Base-by-base conservation (phyloP, 2,329 filamentous ascomycete species). In the Aspergillus sojae region DNA sequence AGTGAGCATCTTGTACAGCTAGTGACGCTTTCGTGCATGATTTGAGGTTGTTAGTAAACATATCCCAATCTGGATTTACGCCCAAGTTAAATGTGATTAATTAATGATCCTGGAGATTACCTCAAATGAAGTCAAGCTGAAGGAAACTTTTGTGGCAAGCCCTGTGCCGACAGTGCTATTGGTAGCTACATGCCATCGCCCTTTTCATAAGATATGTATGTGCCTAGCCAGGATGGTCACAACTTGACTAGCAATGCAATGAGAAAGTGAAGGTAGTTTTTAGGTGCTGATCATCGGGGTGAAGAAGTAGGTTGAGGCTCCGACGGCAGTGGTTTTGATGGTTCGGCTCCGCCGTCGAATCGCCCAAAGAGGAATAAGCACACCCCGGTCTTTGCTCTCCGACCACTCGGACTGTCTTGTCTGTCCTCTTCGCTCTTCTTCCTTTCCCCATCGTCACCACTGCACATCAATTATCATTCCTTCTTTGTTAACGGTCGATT, bases 361-460 rank as follows among this genome's bases (percentile, higher is more conserved):
- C 61, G 59, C 62, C 58, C 53, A 48, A 62, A 59, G 43, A 46
- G 56, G 61, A 67, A 62, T 57, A 48, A 48, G 61, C 59, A 57
- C 55, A 62, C 57, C 60, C 62, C 62, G 50, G 57, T n/a, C 36
- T 57, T 58, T 62, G 54, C 52, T 39, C 64, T 64, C 60, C 64
- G 58, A 58, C 62, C 62, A 68, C 61, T 68, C 67, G 58, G 21
- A 26, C 39, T 57, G 41, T 23, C 57, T 52, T 64, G 61, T 67
- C 65, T 68, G 67, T 68, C 67, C 68, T 67, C 60, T 64, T 67
- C 65, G 41, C 30, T 57, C 60, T 43, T 54, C 41, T 60, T 61
- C 52, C 39, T 59, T 46, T 34, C 11, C 39, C 56, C 30, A 57
- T 59, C 50, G 46, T 41, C 61, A 61, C 61, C 59, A 26, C 26